Base-by-base conservation (phyloP, 75 land plant genomes). In the Isoetes taiwanensis region DNA sequence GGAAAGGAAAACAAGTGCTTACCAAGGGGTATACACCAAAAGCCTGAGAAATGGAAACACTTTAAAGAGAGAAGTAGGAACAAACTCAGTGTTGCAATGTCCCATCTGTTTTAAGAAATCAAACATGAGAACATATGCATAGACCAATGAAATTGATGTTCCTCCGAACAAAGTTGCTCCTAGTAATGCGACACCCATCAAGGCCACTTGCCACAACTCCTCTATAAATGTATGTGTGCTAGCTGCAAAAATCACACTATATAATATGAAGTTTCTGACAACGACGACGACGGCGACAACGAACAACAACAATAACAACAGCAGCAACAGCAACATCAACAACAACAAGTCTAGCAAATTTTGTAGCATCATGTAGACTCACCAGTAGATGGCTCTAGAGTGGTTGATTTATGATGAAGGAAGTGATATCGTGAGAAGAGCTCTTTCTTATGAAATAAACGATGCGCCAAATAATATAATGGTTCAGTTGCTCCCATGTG, bases 1-100 rank as follows among this genome's bases (percentile, higher is more conserved):
- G 3, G 23, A 17, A 1, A 3, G 30, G 4, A 5, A 26, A 2
- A 23, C 31, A 19, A 30, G 35, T 2, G 33, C 78, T 54, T 37
- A 93, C 98, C 81, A 71, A 6, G 95, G 95, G 9, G 98, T 84
- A 64, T 75, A 81, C 60, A 93, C 30, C 43, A 93, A 58, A 58
- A 77, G 77, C 59, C 62, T 76, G 21, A 83, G 80, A 24, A 71
- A 34, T 2, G 98, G 98, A 4, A 93, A 2, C 24, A 39, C 16
- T 4, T 69, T 54, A 48, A 84, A 84, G 9, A 75, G 17, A 24
- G 27, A 34, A 20, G 57, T 20, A 0, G 89, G 79, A 24, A 87
- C 29, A n/a, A 87, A 57, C 58, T 93, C 98, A 9, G 73, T 61
- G 35, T 87, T 87, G 75, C 63, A 65, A 54, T 87, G 90, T 0